A percentile compares a stretch with the other conserved stretches of the same genome.
phyloP scores from a whole-genome alignment of 805 yeast genomes.

The Wickerhamiella siamensis region DNA sequence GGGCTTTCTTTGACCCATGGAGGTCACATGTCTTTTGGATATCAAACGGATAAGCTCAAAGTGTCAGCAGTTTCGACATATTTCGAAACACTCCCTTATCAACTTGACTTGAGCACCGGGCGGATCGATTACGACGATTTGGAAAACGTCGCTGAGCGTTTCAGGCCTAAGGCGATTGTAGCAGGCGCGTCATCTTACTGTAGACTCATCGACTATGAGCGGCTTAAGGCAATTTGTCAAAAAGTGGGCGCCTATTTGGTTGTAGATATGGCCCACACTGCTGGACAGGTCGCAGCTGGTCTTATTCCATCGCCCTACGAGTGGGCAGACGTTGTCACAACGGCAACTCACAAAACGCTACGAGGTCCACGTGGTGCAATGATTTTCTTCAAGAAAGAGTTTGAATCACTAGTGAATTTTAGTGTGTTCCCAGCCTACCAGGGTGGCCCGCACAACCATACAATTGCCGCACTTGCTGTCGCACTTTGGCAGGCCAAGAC shows the following conservation, averaged over 20 bases:
- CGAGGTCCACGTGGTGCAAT: conserved; percentile 99
- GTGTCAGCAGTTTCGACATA: conserved; percentile 91
- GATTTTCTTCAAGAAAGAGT: conserved; percentile 94
- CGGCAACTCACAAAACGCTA: conserved; percentile 95
- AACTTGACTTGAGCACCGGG: conserved; percentile 83
- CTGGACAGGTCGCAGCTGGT: conserved; percentile 90
- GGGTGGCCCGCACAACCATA: conserved; percentile 99
- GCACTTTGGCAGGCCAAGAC: conserved; percentile 88
- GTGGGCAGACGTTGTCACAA: conserved; percentile 93
- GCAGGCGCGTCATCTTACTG: conserved; percentile 99
- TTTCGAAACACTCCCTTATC: conserved; percentile 96
- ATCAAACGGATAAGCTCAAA: conserved; percentile 85
- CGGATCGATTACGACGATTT: conserved; percentile 90
- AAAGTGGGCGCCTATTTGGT: conserved; percentile 90
- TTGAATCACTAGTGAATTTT: conserved; percentile 89
- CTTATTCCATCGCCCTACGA: conserved; percentile 93
- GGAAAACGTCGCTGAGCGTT: conserved; percentile 75
- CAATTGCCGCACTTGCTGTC: conserved; percentile 91
- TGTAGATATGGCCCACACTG: conserved; percentile 97
- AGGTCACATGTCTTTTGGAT: conserved; percentile 97
- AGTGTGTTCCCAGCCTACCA: conserved; percentile 99
- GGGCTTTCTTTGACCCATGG: conserved; percentile 97
- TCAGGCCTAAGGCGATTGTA: conserved; percentile 89
- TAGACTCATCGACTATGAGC: conserved; percentile 85
- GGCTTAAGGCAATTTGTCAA: conserved; percentile 90